Evolutionary conservation across 192 early-diverging fungal species (phyloP).

Genomic region (Entrophospora sp.): DNA sequence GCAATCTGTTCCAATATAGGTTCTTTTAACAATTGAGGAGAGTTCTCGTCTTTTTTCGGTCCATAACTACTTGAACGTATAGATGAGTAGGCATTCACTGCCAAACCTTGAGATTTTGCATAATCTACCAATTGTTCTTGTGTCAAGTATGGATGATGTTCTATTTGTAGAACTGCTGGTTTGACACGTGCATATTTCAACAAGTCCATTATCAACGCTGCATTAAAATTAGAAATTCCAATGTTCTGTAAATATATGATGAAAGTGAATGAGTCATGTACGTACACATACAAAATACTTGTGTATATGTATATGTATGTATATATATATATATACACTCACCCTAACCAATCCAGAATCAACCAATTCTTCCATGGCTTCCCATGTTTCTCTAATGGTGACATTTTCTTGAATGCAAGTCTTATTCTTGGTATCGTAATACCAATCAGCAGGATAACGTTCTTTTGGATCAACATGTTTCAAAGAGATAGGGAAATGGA

Average conservation of each 20-base stretch:
- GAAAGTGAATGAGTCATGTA: too few species aligned
- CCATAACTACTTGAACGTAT: conserved; percentile 48
- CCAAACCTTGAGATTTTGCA: conserved; percentile 45
- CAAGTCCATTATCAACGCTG: conserved; percentile 45
- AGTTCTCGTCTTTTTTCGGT: conserved; percentile 14
- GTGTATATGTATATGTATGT: too few species aligned
- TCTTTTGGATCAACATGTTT: conserved; percentile 39
- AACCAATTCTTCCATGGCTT: conserved; percentile 64
- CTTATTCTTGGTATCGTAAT: not conserved
- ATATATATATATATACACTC: too few species aligned
- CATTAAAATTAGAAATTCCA: conserved; percentile 66
- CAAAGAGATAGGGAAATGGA: conserved; percentile 61
- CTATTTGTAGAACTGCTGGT: conserved; percentile 68
- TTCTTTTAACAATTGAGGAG: conserved; percentile 39
- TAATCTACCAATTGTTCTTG: conserved; percentile 56
- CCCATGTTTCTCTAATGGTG: conserved; percentile 55
- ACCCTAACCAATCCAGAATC: conserved; percentile 39
- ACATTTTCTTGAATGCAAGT: conserved; percentile 33
- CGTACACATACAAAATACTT: too few species aligned
- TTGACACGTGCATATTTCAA: conserved; percentile 47
- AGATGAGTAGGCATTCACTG: conserved; percentile 65
- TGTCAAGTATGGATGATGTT: conserved; percentile 66
- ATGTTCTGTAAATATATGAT: too few species aligned
- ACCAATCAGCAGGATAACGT: conserved; percentile 42
- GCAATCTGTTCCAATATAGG: conserved; percentile 45